A percentile compares a stretch with the other conserved stretches of the same genome.
phyloP scores from a whole-genome alignment of 1,139 yeast species.

The Kurtzmaniella quercitrusa region DNA sequence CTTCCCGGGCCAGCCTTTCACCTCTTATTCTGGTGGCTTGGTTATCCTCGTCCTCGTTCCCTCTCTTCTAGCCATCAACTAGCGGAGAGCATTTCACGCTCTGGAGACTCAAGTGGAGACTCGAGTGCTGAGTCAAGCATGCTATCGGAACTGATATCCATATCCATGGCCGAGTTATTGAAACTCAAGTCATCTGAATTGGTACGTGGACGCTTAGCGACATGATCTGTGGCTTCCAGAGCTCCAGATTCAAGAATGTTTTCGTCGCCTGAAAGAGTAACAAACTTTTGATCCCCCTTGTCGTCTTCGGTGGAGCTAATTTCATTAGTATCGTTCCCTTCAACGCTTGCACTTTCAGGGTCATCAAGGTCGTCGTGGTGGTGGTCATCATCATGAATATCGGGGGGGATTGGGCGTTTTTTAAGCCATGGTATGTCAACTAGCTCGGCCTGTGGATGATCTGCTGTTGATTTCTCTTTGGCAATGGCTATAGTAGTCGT shows the following conservation, averaged over 20 bases:
- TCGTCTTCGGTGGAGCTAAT: neutral
- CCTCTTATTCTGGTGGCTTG: no score
- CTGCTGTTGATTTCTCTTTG: conserved; percentile 5
- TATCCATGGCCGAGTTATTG: conserved; percentile 11
- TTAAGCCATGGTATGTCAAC: conserved; percentile 47
- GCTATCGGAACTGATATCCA: conserved; percentile 11
- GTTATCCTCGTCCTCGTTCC: no score
- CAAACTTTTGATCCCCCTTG: neutral
- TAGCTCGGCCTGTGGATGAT: conserved; percentile 15
- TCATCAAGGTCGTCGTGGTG: conserved; percentile 14
- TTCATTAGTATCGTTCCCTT: neutral
- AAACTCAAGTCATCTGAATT: conserved; percentile 4
- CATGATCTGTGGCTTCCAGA: conserved; percentile 8
- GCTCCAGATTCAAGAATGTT: conserved; percentile 3
- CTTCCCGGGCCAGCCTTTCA: no score
- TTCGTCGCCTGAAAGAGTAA: conserved; percentile 2
- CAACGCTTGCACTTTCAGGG: conserved; percentile 2
- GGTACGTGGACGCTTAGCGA: conserved; percentile 5
- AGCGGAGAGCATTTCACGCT: conserved; percentile 1
- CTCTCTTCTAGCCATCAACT: neutral
- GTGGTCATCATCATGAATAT: no score
- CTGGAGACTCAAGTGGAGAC: conserved; percentile 2
- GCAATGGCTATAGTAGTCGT: conserved; percentile 8
- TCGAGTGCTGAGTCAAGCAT: conserved; percentile 3
- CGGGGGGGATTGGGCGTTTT: conserved; percentile 14